Evolutionary conservation across 768 basidiomycete genomes (phyloP), one percentile per base, ranked within the genome.

Genomic region (Hypholoma sublateritium): DNA sequence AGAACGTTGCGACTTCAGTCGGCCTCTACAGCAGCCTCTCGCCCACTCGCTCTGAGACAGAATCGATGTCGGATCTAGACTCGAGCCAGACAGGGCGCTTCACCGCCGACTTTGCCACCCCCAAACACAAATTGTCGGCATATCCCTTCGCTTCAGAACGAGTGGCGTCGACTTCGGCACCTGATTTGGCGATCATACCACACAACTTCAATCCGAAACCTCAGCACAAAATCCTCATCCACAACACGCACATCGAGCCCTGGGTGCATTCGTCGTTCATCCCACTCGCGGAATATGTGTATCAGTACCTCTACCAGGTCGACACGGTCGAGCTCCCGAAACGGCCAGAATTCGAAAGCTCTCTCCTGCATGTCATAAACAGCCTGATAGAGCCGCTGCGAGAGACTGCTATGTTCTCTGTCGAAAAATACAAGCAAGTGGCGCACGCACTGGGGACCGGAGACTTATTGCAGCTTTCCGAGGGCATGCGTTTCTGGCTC

Each of bases 251-350:
- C 48, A 66, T 85, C 52, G 80, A 86, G 60, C 82, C 84, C 4
- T 89, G 88, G 88, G 67, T 62, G 47, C 79, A 86, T 60, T 76
- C 79, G 3, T 70, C 77, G 9, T 88, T 88, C 63, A 75, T 80
- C 22, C 80, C 86, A 2, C 81, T 89, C 49, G 87, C 87, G 3
- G 74, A 81, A 47, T 67, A 71, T 59, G 75, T 90, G 56, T 63
- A 80, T 61, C 71, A 87, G 67, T 69, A 81, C 62, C 77, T 95
- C 64, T 70, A 69, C 47, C 74, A 73, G 22, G 73, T 84, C 43
- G 80, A 79, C 62, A 75, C 80, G 19, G 74, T 77, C 39, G 85
- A 87, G 62, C 83, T 88, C 80, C 87, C 88, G 4, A 73, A 71
- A 44, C 77, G 84, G 36, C 72, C 72, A 22, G 72, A 72, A 16